Evolutionary conservation across 169 alveolate species (phyloP), one percentile per base, ranked within the genome.

Genomic region (Cryptosporidium canis): DNA sequence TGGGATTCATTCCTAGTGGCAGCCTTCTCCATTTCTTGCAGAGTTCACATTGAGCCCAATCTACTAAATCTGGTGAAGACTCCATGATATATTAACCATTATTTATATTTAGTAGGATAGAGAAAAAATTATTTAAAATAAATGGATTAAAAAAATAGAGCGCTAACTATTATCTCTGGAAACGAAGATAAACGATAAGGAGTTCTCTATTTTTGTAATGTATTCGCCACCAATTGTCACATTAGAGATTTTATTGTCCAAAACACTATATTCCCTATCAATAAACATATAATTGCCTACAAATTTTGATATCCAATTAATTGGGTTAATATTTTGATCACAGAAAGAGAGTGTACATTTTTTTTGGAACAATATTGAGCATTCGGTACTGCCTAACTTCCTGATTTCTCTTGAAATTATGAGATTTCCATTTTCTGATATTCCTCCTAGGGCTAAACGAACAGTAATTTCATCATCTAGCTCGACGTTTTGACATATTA

Each of bases 11-110:
- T 16, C 87, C 87, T 0, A 63, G 29, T 2, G 87, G 87, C 41
- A 77, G 33, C 45, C 44, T 55, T 77, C 87, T 55, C 87, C 87
- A 77, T 45, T 77, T 77, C 61, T 77, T 77, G 5, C 87, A 77
- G 11, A 77, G 61, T 43, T 77, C 87, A 16, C 87, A 77, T 61
- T 77, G 87, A 77, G 87, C 87, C 87, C 87, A 77, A 77, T 77
- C 72, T 12, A 77, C 87, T 35, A 77, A 61, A 43, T 77, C 87
- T 5, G 87, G 29, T 58, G 65, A 55, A 43, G 41, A 3, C 18
- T 58, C 45, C 51, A 37, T 27, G 9, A 1, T 41, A 55, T 41
- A 43, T 24, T 41, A 41, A 14, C 18, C 87, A 77, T 77, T 41
- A 77, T 44, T 68, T 41, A 1, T 3, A 66, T 7, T 16, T 39